These are phyloP conservation scores for Thelephora terrestris DNA, from an alignment of 1,284 basidiomycete species.

Conservation along the genomic window DNA sequence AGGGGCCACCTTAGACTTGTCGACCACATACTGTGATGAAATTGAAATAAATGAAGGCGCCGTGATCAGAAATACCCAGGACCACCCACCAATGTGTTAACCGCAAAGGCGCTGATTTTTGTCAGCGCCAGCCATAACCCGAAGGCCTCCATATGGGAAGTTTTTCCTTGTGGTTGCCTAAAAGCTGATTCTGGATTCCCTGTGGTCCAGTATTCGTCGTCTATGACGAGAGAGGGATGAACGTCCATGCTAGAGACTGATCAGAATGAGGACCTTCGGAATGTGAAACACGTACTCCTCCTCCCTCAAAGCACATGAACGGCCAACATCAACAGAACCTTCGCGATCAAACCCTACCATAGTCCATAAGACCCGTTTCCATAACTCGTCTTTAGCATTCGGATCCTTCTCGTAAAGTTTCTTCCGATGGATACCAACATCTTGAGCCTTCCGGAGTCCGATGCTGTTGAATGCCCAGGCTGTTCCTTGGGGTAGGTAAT, in stretches of 20 bases:
- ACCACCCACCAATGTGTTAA: constrained; percentile 56
- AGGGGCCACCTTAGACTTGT: constrained; percentile 43
- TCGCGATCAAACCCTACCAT: constrained; percentile 52
- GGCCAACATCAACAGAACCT: constrained; percentile 55
- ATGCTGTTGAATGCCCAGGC: constrained; percentile 35
- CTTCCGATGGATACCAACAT: constrained; percentile 33
- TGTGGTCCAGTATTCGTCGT: constrained; percentile 77
- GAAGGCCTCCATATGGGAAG: constrained; percentile 55
- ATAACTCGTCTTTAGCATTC: constrained; percentile 33
- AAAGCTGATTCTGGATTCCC: constrained; percentile 39
- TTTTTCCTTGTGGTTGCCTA: constrained; percentile 52
- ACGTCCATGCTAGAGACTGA: constrained; percentile 53
- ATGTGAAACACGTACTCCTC: constrained; percentile 53
- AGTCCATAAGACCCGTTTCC: constrained; percentile 44
- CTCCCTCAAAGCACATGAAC: constrained; percentile 62
- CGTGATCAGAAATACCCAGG: constrained; percentile 4
- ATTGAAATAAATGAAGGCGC: constrained; percentile 3
- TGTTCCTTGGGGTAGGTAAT: constrained; percentile 6
- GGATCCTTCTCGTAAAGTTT: constrained; percentile 23
- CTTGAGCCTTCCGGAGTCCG: constrained; percentile 35
- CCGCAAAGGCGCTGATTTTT: constrained; percentile 59
- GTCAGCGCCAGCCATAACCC: constrained; percentile 59
- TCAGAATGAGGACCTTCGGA: background rate
- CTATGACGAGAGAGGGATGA: constrained; percentile 71
- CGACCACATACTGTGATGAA: constrained; percentile 56